Evolutionary conservation across 2,329 filamentous ascomycete genomes (phyloP).

Genomic region (Trichoderma koningiopsis): DNA sequence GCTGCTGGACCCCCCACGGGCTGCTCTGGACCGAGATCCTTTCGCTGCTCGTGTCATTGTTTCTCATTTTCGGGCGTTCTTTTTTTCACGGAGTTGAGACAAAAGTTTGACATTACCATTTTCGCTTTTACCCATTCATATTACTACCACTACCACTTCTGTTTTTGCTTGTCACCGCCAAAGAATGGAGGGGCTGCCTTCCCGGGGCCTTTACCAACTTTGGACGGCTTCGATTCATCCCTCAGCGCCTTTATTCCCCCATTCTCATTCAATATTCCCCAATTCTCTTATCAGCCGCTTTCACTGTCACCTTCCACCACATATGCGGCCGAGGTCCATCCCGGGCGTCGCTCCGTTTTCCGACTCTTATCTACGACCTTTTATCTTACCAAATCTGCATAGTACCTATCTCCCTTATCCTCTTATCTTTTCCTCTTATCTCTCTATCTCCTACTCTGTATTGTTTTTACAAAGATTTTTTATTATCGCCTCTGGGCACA

Average conservation of each 20-base stretch:
- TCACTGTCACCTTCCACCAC: conserved; percentile 13
- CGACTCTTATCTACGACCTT: not conserved
- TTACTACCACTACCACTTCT: not conserved
- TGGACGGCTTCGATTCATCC: not conserved
- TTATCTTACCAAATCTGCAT: not conserved
- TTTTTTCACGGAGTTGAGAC: conserved; percentile 5
- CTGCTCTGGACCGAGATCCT: not conserved
- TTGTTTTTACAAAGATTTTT: not conserved
- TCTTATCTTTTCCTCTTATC: not conserved
- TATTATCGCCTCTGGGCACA: conserved; percentile 12
- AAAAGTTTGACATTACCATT: conserved; percentile 13
- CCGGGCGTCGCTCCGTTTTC: not conserved
- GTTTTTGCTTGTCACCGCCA: not conserved
- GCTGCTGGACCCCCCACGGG: not conserved
- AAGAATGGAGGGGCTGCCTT: not conserved
- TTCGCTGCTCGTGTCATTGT: not conserved
- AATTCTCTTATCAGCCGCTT: conserved; percentile 21
- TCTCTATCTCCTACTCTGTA: not conserved
- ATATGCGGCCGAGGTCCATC: not conserved
- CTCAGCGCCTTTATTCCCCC: not conserved
- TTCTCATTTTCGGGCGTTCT: conserved; percentile 6
- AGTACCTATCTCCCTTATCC: not conserved
- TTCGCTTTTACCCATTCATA: not conserved
- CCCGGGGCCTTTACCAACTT: not conserved
- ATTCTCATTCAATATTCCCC: not conserved